Conservation (phyloP, 23 red algal genomes). For the Gracilariopsis chorda region DNA sequence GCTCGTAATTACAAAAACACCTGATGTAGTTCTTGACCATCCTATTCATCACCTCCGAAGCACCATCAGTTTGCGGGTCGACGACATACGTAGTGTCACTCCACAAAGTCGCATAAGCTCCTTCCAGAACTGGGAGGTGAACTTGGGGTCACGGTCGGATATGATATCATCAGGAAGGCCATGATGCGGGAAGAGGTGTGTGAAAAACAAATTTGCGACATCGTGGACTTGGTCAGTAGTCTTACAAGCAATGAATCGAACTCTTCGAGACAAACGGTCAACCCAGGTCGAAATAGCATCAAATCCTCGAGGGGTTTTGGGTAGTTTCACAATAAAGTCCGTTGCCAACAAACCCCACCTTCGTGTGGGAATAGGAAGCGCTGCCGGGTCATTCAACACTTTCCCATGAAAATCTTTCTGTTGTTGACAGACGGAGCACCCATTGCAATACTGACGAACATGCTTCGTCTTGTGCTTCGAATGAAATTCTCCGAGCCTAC, state of each 20-base stretch:
- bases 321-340: conserved; percentile 3
- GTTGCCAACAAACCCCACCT: too few relatives aligned
- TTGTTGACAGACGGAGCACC: too few relatives aligned
- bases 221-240: not conserved
- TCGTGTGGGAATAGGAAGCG: too few relatives aligned
- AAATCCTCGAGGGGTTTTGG: not conserved
- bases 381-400: not conserved
- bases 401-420: not conserved
- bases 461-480: too few relatives aligned
- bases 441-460: too few relatives aligned
- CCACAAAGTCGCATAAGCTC: not conserved
- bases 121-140: conserved; percentile 17
- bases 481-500: too few relatives aligned
- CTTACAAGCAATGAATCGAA: not conserved
- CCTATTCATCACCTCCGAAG: conserved; percentile 10
- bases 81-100: not conserved
- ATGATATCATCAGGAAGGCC: not conserved
- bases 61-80: not conserved
- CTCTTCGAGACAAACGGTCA: not conserved
- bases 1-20: not conserved
- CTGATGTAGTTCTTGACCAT: conserved; percentile 38
- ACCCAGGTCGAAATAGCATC: conserved; percentile 36
- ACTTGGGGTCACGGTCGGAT: not conserved
- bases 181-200: not conserved
- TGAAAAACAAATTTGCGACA: not conserved